Conservation (phyloP, 1,284 basidiomycete species). For the Coniferiporia sulphurascens region DNA sequence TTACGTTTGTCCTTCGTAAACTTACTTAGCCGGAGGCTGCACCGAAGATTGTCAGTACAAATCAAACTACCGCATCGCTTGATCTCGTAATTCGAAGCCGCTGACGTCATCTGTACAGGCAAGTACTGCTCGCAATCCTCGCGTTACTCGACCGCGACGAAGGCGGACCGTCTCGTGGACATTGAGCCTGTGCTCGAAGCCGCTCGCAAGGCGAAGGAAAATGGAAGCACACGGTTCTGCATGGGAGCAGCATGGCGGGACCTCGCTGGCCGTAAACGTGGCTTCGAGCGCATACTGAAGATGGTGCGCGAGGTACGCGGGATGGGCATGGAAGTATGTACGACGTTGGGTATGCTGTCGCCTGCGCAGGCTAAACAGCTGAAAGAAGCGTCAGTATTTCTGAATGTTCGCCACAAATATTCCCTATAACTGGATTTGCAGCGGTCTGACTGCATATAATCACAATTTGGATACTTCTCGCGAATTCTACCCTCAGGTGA, state of each 20-base stretch:
- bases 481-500: slow-evolving; percentile 91
- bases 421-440: slow-evolving; percentile 26
- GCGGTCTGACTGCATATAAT: slow-evolving; percentile 95
- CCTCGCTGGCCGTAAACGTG: slow-evolving; percentile 88
- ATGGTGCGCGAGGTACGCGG: slow-evolving; percentile 89
- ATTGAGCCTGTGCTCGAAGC: slow-evolving; percentile 90
- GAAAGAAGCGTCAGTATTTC: slow-evolving; percentile 77
- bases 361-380: slow-evolving; percentile 91
- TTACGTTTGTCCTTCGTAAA: background rate
- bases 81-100: background rate
- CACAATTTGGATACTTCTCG: slow-evolving; percentile 98
- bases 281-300: slow-evolving; percentile 89
- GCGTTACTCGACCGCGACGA: slow-evolving; percentile 84
- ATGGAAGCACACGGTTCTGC: slow-evolving; percentile 96
- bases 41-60: slow-evolving; percentile 82
- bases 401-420: slow-evolving; percentile 26
- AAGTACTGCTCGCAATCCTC: slow-evolving; percentile 98
- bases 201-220: slow-evolving; percentile 89
- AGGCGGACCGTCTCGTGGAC: slow-evolving; percentile 85
- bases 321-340: slow-evolving; percentile 98
- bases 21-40: slow-evolving; percentile 78
- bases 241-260: slow-evolving; percentile 99
- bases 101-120: slow-evolving; percentile 38
- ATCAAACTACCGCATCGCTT: background rate
- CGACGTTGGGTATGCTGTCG: slow-evolving; percentile 94